Evolutionary conservation across 345 rosid genomes (phyloP), one percentile per base, ranked within the genome.

Genomic region (Schrenkiella parvula): DNA sequence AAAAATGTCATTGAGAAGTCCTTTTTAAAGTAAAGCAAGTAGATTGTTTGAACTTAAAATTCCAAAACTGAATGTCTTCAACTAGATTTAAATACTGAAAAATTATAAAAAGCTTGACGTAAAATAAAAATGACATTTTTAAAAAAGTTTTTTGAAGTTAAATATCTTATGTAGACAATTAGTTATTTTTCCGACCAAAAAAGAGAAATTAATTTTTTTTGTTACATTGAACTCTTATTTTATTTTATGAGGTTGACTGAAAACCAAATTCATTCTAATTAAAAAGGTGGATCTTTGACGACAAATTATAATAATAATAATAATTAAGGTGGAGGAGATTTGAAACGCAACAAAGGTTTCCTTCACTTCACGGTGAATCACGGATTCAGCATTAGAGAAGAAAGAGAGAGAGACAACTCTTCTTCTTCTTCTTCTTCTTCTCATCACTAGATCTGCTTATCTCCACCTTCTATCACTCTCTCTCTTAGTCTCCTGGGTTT

Each of bases 331-430:
- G n/a, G 9, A 9, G 60, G 13, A 59, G 14, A 48, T 63, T 63
- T 72, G 63, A 63, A 72, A 53, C 76, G 76, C 69, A 52, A 28
- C 31, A n/a, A 39, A 21, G 64, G n/a, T 52, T 63, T 62, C 43
- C 54, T 51, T 51, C 56, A 51, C 32, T 72, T 42, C 35, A 63
- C 72, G 18, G 35, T 15, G 5, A 35, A 67, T 67, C 51, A 50
- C 67, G 67, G 53, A 70, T 44, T 34, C 59, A 1, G 14, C 70
- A 52, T 63, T 42, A 22, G 2, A 51, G 64, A 52, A 71, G 60
- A 58, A 2, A 71, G 69, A 61, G 37, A 72, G 9, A 71, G 74
- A 62, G 38, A 72, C 26, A 52, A 60, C 26, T 11, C 38, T 4
- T 47, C 50, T 26, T 66, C 57, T 21, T 35, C 44, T 46, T 47